These are phyloP conservation scores for Zostera marina DNA, from an alignment of 116 monocot genomes.

Conservation along the genomic window DNA sequence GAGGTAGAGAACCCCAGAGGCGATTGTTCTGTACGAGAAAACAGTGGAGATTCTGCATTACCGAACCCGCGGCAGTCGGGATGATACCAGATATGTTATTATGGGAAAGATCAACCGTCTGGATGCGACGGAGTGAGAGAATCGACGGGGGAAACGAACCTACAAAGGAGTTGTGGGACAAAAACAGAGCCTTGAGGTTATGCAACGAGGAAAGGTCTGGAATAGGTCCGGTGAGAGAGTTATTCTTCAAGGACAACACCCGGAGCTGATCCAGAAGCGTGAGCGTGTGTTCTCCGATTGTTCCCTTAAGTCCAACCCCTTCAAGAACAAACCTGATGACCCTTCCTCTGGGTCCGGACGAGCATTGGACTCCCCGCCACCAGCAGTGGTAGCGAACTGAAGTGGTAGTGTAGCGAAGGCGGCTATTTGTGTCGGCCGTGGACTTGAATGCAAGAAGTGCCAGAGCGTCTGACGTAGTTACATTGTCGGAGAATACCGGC, in stretches of 20 bases:
- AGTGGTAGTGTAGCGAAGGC: conserved; percentile 15
- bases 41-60: conserved; percentile 28
- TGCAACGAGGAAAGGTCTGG: conserved; percentile 54
- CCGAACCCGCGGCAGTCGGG: conserved; percentile 13
- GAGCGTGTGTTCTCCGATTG: neutral
- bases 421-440: conserved; percentile 16
- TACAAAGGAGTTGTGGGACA: conserved; percentile 41
- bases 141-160: conserved; percentile 45
- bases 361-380: conserved; percentile 48
- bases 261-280: conserved; percentile 63
- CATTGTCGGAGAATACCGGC: neutral
- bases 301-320: conserved; percentile 27
- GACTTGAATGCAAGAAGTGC: conserved; percentile 37
- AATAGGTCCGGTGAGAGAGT: conserved; percentile 48
- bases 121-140: conserved; percentile 36
- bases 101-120: conserved; percentile 54
- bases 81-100: conserved; percentile 37
- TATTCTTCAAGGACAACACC: conserved; percentile 49
- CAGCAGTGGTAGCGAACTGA: conserved; percentile 13
- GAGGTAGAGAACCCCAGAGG: conserved; percentile 44
- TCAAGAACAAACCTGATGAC: conserved; percentile 46
- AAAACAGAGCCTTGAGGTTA: conserved; percentile 67
- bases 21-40: conserved; percentile 42
- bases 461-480: conserved; percentile 9
- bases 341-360: conserved; percentile 10